Evolutionary conservation across 495 filamentous ascomycete genomes (phyloP).

Genomic region (Articulospora tetracladia): DNA sequence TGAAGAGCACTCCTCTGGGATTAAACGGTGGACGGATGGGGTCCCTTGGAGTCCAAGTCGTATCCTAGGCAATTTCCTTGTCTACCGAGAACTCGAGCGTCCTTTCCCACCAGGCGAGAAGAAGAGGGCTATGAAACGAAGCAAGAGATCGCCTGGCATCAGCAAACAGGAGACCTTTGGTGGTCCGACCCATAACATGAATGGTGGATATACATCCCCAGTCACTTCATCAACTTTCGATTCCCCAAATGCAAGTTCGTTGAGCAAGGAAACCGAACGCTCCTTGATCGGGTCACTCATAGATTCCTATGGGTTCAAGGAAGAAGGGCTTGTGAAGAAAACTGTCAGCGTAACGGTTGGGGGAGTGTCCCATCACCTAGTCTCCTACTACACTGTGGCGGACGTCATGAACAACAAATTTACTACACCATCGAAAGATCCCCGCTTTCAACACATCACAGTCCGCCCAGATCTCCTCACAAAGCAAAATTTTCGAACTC

Average conservation of each 20-base stretch:
- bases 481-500: constrained; percentile 67
- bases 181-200: constrained; percentile 5
- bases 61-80: constrained; percentile 81
- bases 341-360: constrained; percentile 75
- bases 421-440: constrained; percentile 57
- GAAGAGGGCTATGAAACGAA: constrained; percentile 78
- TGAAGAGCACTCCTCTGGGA: constrained; percentile 81
- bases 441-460: constrained; percentile 47
- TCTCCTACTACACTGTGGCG: constrained; percentile 81
- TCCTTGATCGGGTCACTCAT: constrained; percentile 75
- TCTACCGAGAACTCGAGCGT: constrained; percentile 83
- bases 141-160: constrained; percentile 30
- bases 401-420: constrained; percentile 64
- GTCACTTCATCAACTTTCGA: constrained; percentile 34
- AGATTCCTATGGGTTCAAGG: constrained; percentile 86
- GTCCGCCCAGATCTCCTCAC: constrained; percentile 57
- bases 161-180: constrained; percentile 21
- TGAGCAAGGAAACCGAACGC: constrained; percentile 48
- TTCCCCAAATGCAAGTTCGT: constrained; percentile 28
- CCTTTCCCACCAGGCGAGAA: constrained; percentile 85
- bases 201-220: constrained; percentile 24
- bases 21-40: constrained; percentile 94
- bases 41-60: constrained; percentile 87
- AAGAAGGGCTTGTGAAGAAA: constrained; percentile 83
- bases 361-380: constrained; percentile 72